A percentile compares a stretch with the other conserved stretches of the same genome.
phyloP scores from a whole-genome alignment of 2,329 filamentous ascomycete species.

The Hypoxylon sp. region DNA sequence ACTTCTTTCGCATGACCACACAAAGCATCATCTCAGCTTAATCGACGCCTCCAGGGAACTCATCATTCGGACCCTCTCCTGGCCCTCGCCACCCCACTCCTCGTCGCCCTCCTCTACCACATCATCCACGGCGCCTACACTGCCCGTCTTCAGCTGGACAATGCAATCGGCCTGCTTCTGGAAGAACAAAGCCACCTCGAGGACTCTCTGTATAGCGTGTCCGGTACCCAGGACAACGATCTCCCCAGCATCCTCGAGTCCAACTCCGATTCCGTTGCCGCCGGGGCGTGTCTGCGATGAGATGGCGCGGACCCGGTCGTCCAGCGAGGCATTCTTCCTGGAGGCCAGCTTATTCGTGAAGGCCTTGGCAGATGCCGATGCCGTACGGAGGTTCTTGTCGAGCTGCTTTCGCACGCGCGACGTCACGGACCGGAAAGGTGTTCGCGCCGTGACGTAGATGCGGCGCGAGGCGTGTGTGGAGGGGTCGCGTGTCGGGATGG shows the following conservation, averaged over 20 bases:
- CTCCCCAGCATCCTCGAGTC: slow-evolving; percentile 54
- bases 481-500: slow-evolving; percentile 58
- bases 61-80: slow-evolving; percentile 59
- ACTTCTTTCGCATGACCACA: not conserved
- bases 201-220: slow-evolving; percentile 71
- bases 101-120: slow-evolving; percentile 60
- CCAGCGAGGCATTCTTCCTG: slow-evolving; percentile 58
- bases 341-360: slow-evolving; percentile 58
- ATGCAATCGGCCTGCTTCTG: slow-evolving; percentile 68
- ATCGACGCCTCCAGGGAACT: slow-evolving; percentile 65
- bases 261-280: slow-evolving; percentile 47
- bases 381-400: slow-evolving; percentile 60
- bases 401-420: slow-evolving; percentile 74
- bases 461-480: slow-evolving; percentile 53
- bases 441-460: slow-evolving; percentile 73
- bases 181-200: slow-evolving; percentile 74
- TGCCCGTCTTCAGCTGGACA: slow-evolving; percentile 71
- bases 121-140: slow-evolving; percentile 75
- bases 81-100: slow-evolving; percentile 40
- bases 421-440: slow-evolving; percentile 75
- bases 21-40: slow-evolving; percentile 54
- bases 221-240: slow-evolving; percentile 74
- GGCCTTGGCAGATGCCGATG: slow-evolving; percentile 44
- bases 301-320: slow-evolving; percentile 60
- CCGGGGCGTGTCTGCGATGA: slow-evolving; percentile 41